phyloP scores from a whole-genome alignment of 208 protist species.

The Phytomonas serpens region DNA sequence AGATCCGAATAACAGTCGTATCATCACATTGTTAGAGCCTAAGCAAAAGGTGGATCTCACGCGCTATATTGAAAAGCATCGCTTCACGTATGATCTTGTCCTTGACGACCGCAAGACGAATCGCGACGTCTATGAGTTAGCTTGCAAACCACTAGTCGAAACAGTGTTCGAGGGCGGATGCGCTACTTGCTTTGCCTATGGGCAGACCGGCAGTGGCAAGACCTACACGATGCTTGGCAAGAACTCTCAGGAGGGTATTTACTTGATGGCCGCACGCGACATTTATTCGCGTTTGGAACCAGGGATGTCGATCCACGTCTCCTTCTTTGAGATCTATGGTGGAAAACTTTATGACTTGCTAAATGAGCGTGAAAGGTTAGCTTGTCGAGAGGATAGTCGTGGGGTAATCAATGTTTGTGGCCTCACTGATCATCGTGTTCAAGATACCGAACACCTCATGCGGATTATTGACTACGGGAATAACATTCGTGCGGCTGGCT shows the following conservation, averaged over 20 bases:
- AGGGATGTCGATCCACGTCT: constrained; percentile 50
- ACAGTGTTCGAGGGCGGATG: constrained; percentile 87
- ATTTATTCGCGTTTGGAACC: constrained; percentile 66
- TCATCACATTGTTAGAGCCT: constrained; percentile 77
- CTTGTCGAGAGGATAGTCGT: constrained; percentile 92
- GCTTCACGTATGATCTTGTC: constrained; percentile 95
- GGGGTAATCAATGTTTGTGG: constrained; percentile 75
- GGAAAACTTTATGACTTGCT: constrained; percentile 78
- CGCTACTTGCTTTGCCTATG: constrained; percentile 91
- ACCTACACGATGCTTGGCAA: constrained; percentile 91
- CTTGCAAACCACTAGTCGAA: constrained; percentile 88
- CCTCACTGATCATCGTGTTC: constrained; percentile 65
- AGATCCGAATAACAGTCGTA: constrained; percentile 71
- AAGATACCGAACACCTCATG: constrained; percentile 54
- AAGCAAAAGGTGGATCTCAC: constrained; percentile 94
- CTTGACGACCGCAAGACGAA: constrained; percentile 91
- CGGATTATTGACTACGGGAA: constrained; percentile 87
- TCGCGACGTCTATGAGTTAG: constrained; percentile 82
- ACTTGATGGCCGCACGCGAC: constrained; percentile 65
- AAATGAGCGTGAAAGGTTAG: constrained; percentile 64
- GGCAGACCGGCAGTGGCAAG: constrained; percentile 91
- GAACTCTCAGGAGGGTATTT: constrained; percentile 77
- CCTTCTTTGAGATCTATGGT: constrained; percentile 88
- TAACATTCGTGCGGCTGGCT: constrained; percentile 71
- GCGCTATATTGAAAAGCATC: constrained; percentile 95